Percentiles rank a stretch among this genome's conserved stretches.
phyloP scores from a whole-genome alignment of 2,329 filamentous ascomycete species.

The Fusarium duplospermum region DNA sequence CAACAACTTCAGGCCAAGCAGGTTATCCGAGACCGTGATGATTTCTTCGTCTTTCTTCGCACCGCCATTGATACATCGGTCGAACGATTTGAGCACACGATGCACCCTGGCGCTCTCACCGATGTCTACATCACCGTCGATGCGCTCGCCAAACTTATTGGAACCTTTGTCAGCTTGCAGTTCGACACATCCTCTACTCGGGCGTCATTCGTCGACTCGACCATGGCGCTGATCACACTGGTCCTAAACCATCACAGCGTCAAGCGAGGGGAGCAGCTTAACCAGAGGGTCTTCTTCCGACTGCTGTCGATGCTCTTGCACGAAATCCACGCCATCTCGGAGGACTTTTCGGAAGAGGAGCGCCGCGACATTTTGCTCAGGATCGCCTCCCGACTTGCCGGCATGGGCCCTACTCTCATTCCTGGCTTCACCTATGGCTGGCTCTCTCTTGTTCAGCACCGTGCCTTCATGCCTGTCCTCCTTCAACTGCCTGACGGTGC shows the following conservation, averaged over 20 bases:
- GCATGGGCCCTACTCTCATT: conserved; percentile 80
- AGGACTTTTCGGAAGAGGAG: conserved; percentile 70
- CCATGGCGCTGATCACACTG: conserved; percentile 81
- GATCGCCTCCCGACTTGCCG: conserved; percentile 77
- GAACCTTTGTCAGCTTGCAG: conserved; percentile 79
- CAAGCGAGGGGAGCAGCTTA: conserved; percentile 83
- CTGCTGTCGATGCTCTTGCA: conserved; percentile 86
- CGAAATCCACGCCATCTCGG: conserved; percentile 71
- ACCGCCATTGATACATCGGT: conserved; percentile 84
- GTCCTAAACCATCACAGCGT: conserved; percentile 88
- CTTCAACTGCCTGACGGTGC: conserved; percentile 73
- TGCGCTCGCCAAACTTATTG: conserved; percentile 83
- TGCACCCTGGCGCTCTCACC: conserved; percentile 68
- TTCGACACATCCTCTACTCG: conserved; percentile 73
- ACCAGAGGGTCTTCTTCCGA: conserved; percentile 90
- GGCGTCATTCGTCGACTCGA: conserved; percentile 78
- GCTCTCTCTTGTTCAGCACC: conserved; percentile 85
- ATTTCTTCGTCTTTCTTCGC: conserved; percentile 83
- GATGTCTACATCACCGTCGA: conserved; percentile 76
- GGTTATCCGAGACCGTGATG: conserved; percentile 79
- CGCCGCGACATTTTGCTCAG: conserved; percentile 76
- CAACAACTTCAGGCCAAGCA: conserved; percentile 82
- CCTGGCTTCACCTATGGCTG: conserved; percentile 89
- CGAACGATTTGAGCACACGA: conserved; percentile 79
- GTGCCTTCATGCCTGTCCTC: conserved; percentile 84